These are phyloP conservation scores for Coemansia sp. DNA, from an alignment of 371 early-diverging fungal species.

Conservation along the genomic window DNA sequence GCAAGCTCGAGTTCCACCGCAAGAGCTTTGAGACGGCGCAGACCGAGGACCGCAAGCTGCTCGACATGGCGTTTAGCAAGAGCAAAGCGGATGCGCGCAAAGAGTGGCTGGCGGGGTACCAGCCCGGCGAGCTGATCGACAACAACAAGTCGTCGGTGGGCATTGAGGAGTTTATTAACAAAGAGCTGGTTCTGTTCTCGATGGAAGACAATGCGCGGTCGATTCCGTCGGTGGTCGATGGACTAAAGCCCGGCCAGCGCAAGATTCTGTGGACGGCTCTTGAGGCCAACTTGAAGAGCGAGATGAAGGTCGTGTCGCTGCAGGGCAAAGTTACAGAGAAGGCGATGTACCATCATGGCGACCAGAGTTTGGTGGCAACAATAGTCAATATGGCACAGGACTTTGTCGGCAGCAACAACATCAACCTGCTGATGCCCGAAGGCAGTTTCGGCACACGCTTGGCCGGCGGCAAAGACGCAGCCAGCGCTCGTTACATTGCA, in stretches of 20 bases:
- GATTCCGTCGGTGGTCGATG: slow-evolving; percentile 98
- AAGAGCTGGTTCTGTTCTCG: slow-evolving; percentile 95
- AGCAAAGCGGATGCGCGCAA: slow-evolving; percentile 97
- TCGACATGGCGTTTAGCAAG: slow-evolving; percentile 99
- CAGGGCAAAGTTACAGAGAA: slow-evolving; percentile 94
- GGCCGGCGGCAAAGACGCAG: slow-evolving; percentile 98
- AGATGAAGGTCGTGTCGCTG: slow-evolving; percentile 97
- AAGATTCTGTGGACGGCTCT: slow-evolving; percentile 96
- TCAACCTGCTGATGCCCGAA: slow-evolving; percentile 87
- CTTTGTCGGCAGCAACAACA: slow-evolving; percentile 98
- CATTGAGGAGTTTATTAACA: slow-evolving; percentile 96
- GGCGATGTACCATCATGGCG: slow-evolving; percentile 99
- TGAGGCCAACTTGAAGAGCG: slow-evolving; percentile 79
- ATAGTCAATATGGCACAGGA: slow-evolving; percentile 98
- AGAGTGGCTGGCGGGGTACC: slow-evolving; percentile 89
- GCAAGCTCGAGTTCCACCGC: slow-evolving; percentile 74
- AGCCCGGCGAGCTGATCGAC: slow-evolving; percentile 96
- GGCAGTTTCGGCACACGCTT: slow-evolving; percentile 99
- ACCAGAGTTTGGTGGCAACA: slow-evolving; percentile 84
- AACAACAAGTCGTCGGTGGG: slow-evolving; percentile 75
- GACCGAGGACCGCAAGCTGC: slow-evolving; percentile 73
- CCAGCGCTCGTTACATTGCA: slow-evolving; percentile 97
- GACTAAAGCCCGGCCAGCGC: slow-evolving; percentile 99
- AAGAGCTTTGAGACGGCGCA: slow-evolving; percentile 79
- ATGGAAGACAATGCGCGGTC: slow-evolving; percentile 98